Evolutionary conservation across 129 eudicot genomes (phyloP).

Genomic region (Helianthus tuberosus): DNA sequence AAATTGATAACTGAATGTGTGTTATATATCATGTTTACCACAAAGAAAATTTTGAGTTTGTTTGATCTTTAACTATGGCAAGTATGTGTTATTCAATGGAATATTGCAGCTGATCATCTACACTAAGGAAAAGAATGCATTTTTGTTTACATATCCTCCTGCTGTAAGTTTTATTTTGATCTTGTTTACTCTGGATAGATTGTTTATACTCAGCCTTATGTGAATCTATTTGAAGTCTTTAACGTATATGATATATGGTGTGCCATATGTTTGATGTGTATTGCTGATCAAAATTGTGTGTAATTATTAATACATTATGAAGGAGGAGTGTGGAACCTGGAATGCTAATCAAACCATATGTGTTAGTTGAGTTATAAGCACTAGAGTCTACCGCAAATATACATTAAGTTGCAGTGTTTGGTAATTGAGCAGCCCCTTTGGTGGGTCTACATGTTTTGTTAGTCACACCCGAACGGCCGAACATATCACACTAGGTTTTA

Average conservation of each 20-base stretch:
- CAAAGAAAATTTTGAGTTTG: conserved; percentile 20
- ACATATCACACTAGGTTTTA: too few species aligned
- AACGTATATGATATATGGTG: background rate
- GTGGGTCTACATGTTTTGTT: background rate
- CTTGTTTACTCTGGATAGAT: conserved; percentile 4
- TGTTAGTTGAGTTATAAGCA: background rate
- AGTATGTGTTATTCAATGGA: conserved; percentile 64
- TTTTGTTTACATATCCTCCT: conserved; percentile 83
- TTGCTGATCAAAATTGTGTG: background rate
- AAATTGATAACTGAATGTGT: background rate
- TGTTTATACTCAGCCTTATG: background rate
- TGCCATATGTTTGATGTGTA: background rate
- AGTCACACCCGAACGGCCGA: background rate
- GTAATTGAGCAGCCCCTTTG: background rate
- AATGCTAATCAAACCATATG: background rate
- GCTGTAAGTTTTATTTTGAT: conserved; percentile 48
- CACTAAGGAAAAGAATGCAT: conserved; percentile 83
- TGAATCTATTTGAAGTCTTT: background rate
- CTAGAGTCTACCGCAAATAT: background rate
- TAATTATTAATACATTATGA: background rate
- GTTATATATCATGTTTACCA: background rate
- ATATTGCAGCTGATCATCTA: conserved; percentile 83
- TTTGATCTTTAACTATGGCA: conserved; percentile 76
- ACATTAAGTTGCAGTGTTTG: background rate
- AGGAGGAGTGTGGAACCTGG: background rate